phyloP scores from a whole-genome alignment of 2,329 filamentous ascomycete species.

The Aplosporella prunicola region DNA sequence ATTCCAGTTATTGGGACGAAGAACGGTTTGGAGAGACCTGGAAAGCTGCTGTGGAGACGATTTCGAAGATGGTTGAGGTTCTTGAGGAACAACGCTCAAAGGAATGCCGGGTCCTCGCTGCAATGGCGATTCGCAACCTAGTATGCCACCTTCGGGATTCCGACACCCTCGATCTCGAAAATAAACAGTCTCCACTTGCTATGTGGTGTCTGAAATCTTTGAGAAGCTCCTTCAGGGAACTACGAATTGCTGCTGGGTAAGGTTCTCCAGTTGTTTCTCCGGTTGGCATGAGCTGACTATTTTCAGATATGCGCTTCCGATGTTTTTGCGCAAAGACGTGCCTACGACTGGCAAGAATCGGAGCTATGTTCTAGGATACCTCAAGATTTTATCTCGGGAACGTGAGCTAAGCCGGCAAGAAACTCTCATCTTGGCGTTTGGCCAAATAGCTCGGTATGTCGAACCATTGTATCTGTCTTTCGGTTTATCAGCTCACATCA shows the following conservation, averaged over 20 bases:
- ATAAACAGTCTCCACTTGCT: conserved; percentile 57
- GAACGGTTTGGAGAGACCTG: conserved; percentile 14
- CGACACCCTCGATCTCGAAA: conserved; percentile 56
- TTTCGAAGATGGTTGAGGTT: conserved; percentile 18
- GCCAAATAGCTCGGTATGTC: conserved; percentile 63
- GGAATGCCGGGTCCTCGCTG: conserved; percentile 48
- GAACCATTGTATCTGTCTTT: no score
- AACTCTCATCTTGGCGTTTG: conserved; percentile 76
- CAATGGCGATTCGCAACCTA: conserved; percentile 61
- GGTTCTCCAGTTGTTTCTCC: no score
- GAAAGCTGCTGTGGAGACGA: conserved; percentile 16
- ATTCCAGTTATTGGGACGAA: conserved; percentile 9
- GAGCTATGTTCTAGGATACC: conserved; percentile 57
- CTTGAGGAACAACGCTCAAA: conserved; percentile 22
- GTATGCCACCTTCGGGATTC: conserved; percentile 55
- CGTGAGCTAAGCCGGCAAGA: conserved; percentile 61
- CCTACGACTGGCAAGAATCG: conserved; percentile 56
- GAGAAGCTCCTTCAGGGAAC: conserved; percentile 73
- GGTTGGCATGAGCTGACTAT: conserved; percentile 7
- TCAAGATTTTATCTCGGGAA: conserved; percentile 67
- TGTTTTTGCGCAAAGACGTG: conserved; percentile 50
- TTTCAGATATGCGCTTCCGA: conserved; percentile 51
- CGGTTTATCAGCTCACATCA: conserved; percentile 10
- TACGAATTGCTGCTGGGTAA: conserved; percentile 71
- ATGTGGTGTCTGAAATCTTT: conserved; percentile 76